phyloP scores from a whole-genome alignment of 106 monocot species.

The Dactylorhiza incarnata region DNA sequence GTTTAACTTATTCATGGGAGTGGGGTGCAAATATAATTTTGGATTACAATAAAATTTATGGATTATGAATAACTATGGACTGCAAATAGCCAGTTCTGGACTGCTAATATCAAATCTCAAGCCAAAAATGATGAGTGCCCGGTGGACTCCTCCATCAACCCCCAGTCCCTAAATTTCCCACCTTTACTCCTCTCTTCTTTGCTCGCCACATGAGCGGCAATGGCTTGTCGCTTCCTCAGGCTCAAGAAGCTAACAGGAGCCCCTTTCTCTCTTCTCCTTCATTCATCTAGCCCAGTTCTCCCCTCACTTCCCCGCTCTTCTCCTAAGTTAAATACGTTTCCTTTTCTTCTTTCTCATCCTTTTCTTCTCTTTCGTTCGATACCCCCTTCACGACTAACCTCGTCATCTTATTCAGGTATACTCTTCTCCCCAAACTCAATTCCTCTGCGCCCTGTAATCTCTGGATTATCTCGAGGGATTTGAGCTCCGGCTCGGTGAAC shows the following conservation, averaged over 20 bases:
- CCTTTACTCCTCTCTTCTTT: not conserved
- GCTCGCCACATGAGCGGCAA: not conserved
- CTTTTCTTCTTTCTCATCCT: not conserved
- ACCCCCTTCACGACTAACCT: not conserved
- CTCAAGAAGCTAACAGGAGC: not conserved
- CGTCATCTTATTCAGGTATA: not conserved
- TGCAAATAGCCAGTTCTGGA: too few relatives aligned
- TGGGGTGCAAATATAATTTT: too few relatives aligned
- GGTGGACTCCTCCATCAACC: too few relatives aligned
- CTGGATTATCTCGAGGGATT: not conserved
- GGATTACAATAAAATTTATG: too few relatives aligned
- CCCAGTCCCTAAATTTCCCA: too few relatives aligned
- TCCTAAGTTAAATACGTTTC: not conserved
- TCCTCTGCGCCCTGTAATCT: not conserved
- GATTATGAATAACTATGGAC: too few relatives aligned
- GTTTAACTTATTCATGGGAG: too few relatives aligned
- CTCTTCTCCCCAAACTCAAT: not conserved
- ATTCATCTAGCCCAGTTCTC: not conserved
- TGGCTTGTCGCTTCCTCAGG: constrained; percentile 9
- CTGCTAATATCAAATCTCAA: too few relatives aligned
- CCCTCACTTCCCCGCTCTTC: not conserved
- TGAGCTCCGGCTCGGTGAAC: constrained; percentile 29
- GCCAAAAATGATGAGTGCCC: too few relatives aligned
- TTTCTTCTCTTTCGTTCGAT: not conserved
- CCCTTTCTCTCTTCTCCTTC: not conserved